phyloP scores from a whole-genome alignment of 2,329 filamentous ascomycete species.

The Fusarium sarcochroum region DNA sequence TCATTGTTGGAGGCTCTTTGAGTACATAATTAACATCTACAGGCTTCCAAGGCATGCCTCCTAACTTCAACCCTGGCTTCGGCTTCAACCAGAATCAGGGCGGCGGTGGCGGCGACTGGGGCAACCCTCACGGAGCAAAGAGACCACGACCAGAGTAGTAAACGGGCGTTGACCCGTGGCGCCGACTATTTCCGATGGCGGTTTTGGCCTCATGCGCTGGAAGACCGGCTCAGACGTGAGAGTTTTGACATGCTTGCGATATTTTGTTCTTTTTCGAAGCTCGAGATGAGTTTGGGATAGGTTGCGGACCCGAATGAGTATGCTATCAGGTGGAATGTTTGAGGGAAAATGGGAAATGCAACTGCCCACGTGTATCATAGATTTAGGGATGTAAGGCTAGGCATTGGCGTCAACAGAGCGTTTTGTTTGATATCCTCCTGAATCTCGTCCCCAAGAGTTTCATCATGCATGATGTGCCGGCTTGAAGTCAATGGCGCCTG shows the following conservation, averaged over 20 bases:
- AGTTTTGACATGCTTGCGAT: conserved; percentile 1
- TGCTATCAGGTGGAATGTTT: conserved; percentile 6
- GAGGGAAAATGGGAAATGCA: conserved; percentile 24
- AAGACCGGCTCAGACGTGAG: neutral
- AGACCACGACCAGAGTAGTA: conserved; percentile 78
- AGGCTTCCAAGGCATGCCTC: conserved; percentile 78
- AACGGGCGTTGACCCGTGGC: conserved; percentile 5
- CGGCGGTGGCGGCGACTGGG: conserved; percentile 68
- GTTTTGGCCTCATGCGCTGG: neutral
- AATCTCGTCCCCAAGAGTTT: conserved; percentile 19
- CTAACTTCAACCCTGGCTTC: conserved; percentile 80
- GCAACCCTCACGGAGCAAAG: conserved; percentile 87
- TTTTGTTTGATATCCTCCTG: conserved; percentile 33
- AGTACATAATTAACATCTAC: conserved; percentile 41
- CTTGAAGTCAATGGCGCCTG: neutral
- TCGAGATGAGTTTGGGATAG: conserved; percentile 10
- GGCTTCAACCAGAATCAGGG: conserved; percentile 69
- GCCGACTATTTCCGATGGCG: neutral
- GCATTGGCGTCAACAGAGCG: conserved; percentile 46
- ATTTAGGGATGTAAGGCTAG: conserved; percentile 46
- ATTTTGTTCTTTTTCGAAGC: conserved; percentile 2
- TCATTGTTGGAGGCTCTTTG: neutral
- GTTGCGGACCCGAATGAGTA: conserved; percentile 12
- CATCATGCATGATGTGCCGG: neutral
- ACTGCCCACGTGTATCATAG: conserved; percentile 45